Evolutionary conservation across 768 basidiomycete species (phyloP).

Genomic region (Pleurotus cornucopiae): DNA sequence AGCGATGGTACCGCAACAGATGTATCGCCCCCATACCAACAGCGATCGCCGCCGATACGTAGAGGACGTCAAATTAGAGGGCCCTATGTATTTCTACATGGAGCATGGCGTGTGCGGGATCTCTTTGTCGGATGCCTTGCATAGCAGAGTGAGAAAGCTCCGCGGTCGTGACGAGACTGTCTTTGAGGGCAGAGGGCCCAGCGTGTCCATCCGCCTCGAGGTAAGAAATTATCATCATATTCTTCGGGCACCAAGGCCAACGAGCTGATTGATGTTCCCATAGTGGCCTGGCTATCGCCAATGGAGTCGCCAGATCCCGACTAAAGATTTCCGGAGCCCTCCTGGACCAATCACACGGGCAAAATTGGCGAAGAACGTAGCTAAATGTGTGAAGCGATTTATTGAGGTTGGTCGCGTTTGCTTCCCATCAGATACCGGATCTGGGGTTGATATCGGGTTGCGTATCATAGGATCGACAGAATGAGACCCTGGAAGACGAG

Average conservation of each 20-base stretch:
- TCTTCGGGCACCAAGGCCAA: no score
- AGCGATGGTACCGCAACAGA: slow-evolving; percentile 63
- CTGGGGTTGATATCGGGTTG: neutral
- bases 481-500: slow-evolving; percentile 58
- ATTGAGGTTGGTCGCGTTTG: slow-evolving; percentile 41
- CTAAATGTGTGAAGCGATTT: slow-evolving; percentile 71
- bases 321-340: slow-evolving; percentile 74
- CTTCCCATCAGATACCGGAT: neutral
- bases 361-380: slow-evolving; percentile 77
- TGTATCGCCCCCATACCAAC: slow-evolving; percentile 75
- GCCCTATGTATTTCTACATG: slow-evolving; percentile 60
- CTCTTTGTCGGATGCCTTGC: slow-evolving; percentile 58
- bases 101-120: slow-evolving; percentile 46
- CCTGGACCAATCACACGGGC: slow-evolving; percentile 73
- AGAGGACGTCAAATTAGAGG: slow-evolving; percentile 59
- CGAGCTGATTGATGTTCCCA: slow-evolving; percentile 6
- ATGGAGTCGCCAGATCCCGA: slow-evolving; percentile 81
- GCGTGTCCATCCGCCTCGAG: slow-evolving; percentile 76
- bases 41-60: slow-evolving; percentile 77
- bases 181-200: slow-evolving; percentile 71
- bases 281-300: slow-evolving; percentile 80
- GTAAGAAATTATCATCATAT: no score
- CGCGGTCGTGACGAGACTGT: slow-evolving; percentile 58
- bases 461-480: slow-evolving; percentile 40
- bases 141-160: slow-evolving; percentile 52